phyloP scores from a whole-genome alignment of 169 alveolate species.

The Perkinsus chesapeaki region DNA sequence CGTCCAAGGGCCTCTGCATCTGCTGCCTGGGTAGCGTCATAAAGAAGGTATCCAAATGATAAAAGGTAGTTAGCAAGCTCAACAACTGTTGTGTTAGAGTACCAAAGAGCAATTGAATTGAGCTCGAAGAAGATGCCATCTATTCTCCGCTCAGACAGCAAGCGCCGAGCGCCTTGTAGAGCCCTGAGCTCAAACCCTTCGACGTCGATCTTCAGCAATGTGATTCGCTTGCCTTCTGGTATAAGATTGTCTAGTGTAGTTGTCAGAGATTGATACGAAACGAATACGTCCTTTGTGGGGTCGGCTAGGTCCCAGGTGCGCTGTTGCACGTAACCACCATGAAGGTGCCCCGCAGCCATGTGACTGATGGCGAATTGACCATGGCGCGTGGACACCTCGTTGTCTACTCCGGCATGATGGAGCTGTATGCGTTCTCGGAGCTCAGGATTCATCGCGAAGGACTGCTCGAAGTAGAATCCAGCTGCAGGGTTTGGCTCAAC shows the following conservation, averaged over 20 bases:
- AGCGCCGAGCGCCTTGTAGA: not conserved
- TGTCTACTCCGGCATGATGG: not conserved
- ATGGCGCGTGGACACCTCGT: not conserved
- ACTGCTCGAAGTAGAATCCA: not conserved
- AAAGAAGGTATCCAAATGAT: not conserved
- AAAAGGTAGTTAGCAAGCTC: not conserved
- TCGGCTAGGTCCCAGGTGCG: not conserved
- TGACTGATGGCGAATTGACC: not conserved
- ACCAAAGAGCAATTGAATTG: not conserved
- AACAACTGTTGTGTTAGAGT: not conserved
- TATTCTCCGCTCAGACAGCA: not conserved
- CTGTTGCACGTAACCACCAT: not conserved
- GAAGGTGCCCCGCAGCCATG: not conserved
- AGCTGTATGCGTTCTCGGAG: not conserved
- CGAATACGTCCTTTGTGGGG: not conserved
- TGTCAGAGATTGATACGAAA: not conserved
- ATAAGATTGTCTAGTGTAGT: not conserved
- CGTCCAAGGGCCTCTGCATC: not conserved
- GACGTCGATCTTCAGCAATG: not conserved
- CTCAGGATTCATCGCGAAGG: not conserved
- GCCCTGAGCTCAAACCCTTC: not conserved
- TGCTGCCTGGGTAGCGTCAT: not conserved
- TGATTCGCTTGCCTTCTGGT: not conserved
- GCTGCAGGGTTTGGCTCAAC: not conserved
- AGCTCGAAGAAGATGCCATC: not conserved